These are phyloP conservation scores for Moricandia moricandioides DNA, from an alignment of 345 rosid species.

Conservation along the genomic window DNA sequence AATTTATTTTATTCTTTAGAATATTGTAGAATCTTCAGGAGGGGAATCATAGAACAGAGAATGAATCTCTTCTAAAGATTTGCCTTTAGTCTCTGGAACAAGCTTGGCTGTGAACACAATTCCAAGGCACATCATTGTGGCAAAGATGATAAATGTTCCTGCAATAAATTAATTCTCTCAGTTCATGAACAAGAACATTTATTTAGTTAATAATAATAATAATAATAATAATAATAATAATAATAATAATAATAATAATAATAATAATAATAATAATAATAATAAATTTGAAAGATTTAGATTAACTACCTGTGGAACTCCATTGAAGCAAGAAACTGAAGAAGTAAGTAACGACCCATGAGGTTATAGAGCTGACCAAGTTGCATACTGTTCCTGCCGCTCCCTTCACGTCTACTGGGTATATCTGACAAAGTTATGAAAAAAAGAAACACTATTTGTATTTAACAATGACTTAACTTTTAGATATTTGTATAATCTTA, in stretches of 20 bases:
- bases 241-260: neutral
- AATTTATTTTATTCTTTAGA: neutral
- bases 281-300: too few species aligned
- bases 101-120: constrained; percentile 43
- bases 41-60: constrained; percentile 19
- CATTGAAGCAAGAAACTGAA: constrained; percentile 52
- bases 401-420: constrained; percentile 56
- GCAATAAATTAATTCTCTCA: constrained; percentile 17
- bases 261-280: neutral
- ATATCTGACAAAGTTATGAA: constrained; percentile 30
- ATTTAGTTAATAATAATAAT: neutral
- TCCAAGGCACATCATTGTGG: constrained; percentile 29
- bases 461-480: neutral
- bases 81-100: constrained; percentile 60
- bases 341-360: constrained; percentile 49
- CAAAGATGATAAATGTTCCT: constrained; percentile 45
- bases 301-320: constrained; percentile 46
- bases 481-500: neutral
- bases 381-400: constrained; percentile 55
- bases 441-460: neutral
- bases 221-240: neutral
- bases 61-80: constrained; percentile 53
- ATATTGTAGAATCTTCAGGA: constrained; percentile 4
- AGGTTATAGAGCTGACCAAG: constrained; percentile 44
- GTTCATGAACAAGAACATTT: neutral